These are phyloP conservation scores for Elsinoe perseae DNA, from an alignment of 2,329 filamentous ascomycete species.

Conservation along the genomic window DNA sequence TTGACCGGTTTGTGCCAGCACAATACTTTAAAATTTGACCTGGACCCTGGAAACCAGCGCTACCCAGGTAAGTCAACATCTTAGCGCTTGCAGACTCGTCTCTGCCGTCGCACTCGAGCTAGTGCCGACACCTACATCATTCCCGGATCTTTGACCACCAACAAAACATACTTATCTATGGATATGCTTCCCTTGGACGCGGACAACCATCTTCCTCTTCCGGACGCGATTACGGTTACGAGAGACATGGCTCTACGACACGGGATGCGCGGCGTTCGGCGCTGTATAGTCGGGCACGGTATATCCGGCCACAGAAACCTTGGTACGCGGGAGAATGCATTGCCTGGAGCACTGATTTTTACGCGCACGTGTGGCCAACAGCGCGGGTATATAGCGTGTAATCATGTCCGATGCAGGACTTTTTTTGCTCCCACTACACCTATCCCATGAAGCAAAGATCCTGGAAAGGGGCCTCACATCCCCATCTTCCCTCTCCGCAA, in stretches of 20 bases:
- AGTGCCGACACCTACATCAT: background rate
- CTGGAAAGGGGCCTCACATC: background rate
- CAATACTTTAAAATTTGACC: background rate
- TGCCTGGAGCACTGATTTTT: background rate
- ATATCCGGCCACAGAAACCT: background rate
- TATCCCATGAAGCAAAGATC: no score
- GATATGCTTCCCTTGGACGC: background rate
- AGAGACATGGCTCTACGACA: conserved; percentile 3
- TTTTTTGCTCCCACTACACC: no score
- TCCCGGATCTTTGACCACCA: no score
- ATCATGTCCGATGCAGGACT: no score
- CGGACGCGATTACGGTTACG: background rate
- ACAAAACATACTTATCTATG: background rate
- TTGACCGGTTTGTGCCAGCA: background rate
- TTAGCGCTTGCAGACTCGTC: background rate
- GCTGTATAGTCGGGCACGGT: background rate
- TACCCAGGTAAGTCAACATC: conserved; percentile 1
- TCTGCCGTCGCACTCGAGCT: conserved; percentile 10
- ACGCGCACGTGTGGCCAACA: no score
- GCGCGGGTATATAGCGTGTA: conserved; percentile 4
- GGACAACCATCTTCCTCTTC: background rate
- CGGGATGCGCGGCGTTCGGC: background rate
- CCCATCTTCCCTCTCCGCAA: conserved; percentile 31
- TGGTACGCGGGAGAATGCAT: background rate
- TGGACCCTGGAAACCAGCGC: background rate